Evolutionary conservation across 129 eudicot species (phyloP), one percentile per base, ranked within the genome.

Genomic region (Glebionis coronaria): DNA sequence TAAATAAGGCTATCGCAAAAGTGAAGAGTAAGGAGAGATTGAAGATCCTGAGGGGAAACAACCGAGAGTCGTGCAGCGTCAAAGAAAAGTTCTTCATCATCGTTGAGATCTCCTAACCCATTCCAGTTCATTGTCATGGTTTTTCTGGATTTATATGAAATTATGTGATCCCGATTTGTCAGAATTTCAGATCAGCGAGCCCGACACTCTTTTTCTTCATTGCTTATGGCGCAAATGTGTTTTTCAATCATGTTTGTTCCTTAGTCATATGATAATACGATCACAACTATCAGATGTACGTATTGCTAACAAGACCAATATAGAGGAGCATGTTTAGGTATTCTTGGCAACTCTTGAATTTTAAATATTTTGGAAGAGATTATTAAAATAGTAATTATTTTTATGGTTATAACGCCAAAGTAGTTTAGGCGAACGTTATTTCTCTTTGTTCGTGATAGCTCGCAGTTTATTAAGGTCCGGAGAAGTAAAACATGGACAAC

Each of bases 261-360:
- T 65, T 47, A 50, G 50, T 60, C 75, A 19, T 54, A 56, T 25
- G 58, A 73, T 58, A 73, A 73, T 73, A 73, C 63, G 71, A 54
- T 73, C 35, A 13, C 31, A 44, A 15, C 44, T 56, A 28, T 59
- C 31, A 68, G 27, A 59, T 75, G 54, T 60, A 67, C 62, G 69
- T 52, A 63, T 63, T 72, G 77, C 70, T 63, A 72, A 72, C 64
- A 73, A 57, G 63, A 64, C 70, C 77, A 63, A 21, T 55, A 62
- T n/a, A n/a, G 27, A 50, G 53, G 70, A 63, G 28, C 44, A 40
- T 63, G 56, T 63, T 54, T 23, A 54, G 71, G 78, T 56, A 44
- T 65, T 18, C 25, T 56, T 73, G 2, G 73, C 42, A 68, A 53
- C 38, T 68, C 20, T 4, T 16, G 63, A 18, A 38, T 38, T 13